phyloP scores from a whole-genome alignment of 305 asterid species.

The Lippia alba region DNA sequence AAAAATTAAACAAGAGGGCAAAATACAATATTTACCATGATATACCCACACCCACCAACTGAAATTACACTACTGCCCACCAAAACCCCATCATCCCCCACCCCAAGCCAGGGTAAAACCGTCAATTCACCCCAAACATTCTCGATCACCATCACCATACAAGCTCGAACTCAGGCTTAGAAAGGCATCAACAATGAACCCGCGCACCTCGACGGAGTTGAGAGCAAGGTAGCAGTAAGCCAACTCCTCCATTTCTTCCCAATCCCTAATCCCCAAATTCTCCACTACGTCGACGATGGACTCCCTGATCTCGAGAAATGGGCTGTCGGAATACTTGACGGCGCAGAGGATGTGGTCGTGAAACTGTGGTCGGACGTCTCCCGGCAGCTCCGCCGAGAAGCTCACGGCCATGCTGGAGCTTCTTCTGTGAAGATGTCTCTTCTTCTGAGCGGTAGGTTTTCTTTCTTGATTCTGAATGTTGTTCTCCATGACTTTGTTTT shows the following conservation, averaged over 20 bases:
- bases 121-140: background rate
- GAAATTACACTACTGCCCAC: too few species aligned
- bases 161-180: conserved; percentile 42
- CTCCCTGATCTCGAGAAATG: conserved; percentile 56
- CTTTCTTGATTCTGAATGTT: conserved; percentile 18
- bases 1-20: too few species aligned
- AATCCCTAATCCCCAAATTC: conserved; percentile 53
- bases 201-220: conserved; percentile 56
- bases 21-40: too few species aligned
- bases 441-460: conserved; percentile 7
- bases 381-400: conserved; percentile 66
- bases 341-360: conserved; percentile 58
- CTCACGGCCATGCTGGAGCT: conserved; percentile 41
- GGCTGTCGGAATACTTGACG: conserved; percentile 62
- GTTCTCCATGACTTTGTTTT: background rate
- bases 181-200: conserved; percentile 56
- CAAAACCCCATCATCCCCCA: too few species aligned
- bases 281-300: conserved; percentile 59
- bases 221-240: conserved; percentile 63
- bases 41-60: too few species aligned
- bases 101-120: too few species aligned
- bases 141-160: background rate
- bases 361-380: conserved; percentile 45
- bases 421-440: conserved; percentile 28
- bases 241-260: conserved; percentile 73